phyloP scores from a whole-genome alignment of 2,329 filamentous ascomycete species.

The Arthrobotrys pseudoclavata region DNA sequence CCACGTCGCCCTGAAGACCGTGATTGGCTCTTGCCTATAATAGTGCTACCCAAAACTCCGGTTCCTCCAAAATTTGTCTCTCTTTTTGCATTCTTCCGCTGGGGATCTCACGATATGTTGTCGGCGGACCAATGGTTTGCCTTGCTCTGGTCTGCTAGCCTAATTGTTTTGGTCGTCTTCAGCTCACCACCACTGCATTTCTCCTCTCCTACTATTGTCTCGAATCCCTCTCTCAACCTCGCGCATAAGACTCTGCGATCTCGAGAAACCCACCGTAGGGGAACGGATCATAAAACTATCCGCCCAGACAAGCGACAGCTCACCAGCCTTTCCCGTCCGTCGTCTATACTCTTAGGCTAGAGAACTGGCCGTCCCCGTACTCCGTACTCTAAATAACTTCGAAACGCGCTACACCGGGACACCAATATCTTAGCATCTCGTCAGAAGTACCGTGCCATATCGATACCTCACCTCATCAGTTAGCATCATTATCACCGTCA shows the following conservation, averaged over 20 bases:
- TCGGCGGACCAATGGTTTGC: constrained; percentile 57
- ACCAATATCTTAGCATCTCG: constrained; percentile 30
- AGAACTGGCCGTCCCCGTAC: constrained; percentile 25
- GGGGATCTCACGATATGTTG: constrained; percentile 58
- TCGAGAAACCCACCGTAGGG: constrained; percentile 29
- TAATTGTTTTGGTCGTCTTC: constrained; percentile 53
- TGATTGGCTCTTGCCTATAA: constrained; percentile 52
- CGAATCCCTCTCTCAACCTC: constrained; percentile 32
- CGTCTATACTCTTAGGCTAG: not conserved
- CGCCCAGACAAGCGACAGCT: constrained; percentile 32
- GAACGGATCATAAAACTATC: constrained; percentile 45
- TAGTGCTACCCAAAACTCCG: constrained; percentile 58
- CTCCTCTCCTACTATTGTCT: constrained; percentile 33
- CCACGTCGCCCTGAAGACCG: constrained; percentile 53
- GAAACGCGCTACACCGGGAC: constrained; percentile 49
- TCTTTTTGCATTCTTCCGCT: constrained; percentile 57
- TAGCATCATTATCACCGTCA: not conserved
- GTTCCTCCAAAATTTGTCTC: constrained; percentile 59
- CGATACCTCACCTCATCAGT: constrained; percentile 23
- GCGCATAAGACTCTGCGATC: constrained; percentile 17
- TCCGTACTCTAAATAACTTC: constrained; percentile 21
- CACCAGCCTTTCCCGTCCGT: constrained; percentile 6
- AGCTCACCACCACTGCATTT: constrained; percentile 42
- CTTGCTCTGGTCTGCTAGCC: constrained; percentile 34
- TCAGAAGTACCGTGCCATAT: constrained; percentile 18